Evolutionary conservation across 257 asterid species (phyloP).

Genomic region (Lantana camara): DNA sequence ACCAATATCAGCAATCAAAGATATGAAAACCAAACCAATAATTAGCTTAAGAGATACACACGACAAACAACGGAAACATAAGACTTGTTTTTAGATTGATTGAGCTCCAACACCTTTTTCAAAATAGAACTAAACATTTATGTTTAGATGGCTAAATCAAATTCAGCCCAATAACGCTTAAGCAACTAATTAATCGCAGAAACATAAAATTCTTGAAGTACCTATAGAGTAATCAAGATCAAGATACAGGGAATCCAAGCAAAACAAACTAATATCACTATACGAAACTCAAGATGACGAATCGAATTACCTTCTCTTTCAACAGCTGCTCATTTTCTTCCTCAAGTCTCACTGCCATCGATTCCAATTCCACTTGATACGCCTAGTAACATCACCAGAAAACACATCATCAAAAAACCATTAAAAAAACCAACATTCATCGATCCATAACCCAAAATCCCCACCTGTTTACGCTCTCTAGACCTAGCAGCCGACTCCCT

Average conservation of each 20-base stretch:
- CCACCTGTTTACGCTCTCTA: constrained; percentile 97
- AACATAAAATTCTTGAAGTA: background rate
- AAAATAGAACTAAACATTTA: background rate
- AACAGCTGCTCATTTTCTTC: constrained; percentile 78
- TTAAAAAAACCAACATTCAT: background rate
- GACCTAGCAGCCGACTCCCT: constrained; percentile 99
- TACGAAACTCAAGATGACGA: constrained; percentile 5
- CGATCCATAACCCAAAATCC: background rate
- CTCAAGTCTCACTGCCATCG: constrained; percentile 76
- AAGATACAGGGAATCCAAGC: background rate
- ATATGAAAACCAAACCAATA: background rate
- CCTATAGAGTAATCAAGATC: constrained; percentile 9
- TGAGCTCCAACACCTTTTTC: background rate
- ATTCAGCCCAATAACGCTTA: background rate
- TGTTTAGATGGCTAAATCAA: constrained; percentile 4
- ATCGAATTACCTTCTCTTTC: constrained; percentile 61
- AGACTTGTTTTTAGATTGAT: background rate
- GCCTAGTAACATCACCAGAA: constrained; percentile 50
- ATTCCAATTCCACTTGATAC: constrained; percentile 79
- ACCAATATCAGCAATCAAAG: background rate
- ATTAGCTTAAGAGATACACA: background rate
- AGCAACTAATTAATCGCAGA: constrained; percentile 1
- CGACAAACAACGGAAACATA: background rate
- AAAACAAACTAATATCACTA: constrained; percentile 7
- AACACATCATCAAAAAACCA: constrained; percentile 18